Base-by-base conservation (phyloP, 2,329 filamentous ascomycete species). In the Periconia digitata region DNA sequence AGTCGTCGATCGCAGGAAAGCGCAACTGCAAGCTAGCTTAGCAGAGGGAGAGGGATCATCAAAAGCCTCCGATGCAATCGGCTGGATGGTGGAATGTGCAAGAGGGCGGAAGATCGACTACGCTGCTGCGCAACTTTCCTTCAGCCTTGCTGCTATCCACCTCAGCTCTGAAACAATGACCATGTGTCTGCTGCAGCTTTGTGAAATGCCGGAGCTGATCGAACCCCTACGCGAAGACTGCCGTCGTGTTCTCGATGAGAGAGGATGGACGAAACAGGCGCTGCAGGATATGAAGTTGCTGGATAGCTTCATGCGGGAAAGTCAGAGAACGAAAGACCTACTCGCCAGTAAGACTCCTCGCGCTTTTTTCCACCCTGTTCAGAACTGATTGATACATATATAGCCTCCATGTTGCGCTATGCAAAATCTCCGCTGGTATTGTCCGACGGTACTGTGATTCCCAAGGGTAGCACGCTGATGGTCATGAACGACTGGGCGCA, bases 231-330 rank as follows among this genome's bases (percentile, higher is more conserved):
- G 66, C 5, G 43, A 62, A 8, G 65, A 68, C 46, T 54, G 61
- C 17, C 40, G 60, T 15, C 23, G 40, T 3, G 66, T 37, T 16
- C 35, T 37, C 12, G n/a, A 37, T 16, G 35, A 37, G 16, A 38
- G 37, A 24, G 61, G 64, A 16, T 66, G 59, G 62, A 59, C 51
- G 23, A 69, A 67, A 53, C 48, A 53, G 10, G 49, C 58, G 3
- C 46, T 70, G 17, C 60, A 59, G 13, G 58, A 68, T 45, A 50
- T 69, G 13, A 57, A 60, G 18, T 49, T 69, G 16, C 53, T 71
- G 40, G 67, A 71, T 47, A 67, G 63, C 49, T 55, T 67, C 41
- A 52, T 71, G 45, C 69, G 69, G 50, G 67, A 71, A 46, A 55
- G 54, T 2, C 65, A 69, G 13, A 37, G 35, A 17, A 21, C 12